Base-by-base conservation (phyloP, 768 basidiomycete genomes). In the Fomitopsis serialis region DNA sequence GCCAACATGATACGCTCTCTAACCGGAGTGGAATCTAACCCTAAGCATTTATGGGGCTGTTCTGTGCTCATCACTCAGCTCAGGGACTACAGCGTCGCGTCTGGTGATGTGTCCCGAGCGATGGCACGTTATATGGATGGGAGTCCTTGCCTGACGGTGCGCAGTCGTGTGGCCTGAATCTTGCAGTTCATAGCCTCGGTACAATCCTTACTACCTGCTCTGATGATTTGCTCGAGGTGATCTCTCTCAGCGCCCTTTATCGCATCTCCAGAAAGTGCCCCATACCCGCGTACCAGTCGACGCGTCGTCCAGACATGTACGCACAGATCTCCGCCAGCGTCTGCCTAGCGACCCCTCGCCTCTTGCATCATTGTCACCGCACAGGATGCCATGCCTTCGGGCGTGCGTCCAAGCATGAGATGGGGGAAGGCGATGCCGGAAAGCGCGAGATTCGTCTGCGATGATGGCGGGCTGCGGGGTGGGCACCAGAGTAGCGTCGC, bases 21-120 rank as follows among this genome's bases (percentile, higher is more conserved):
- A 66, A 61, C 63, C 63, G 70, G 67, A 72, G 77, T 77, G 78
- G 68, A 68, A 73, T 77, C 78, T 82, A 83, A 83, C 81, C 81
- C 79, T 82, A 83, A 76, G 72, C 65, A 61, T 64, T 56, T 62
- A 61, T 62, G 63, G 73, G 69, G 55, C 66, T 60, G 58, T 52
- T 52, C 70, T 46, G 59, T 66, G 64, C 65, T 67, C 50, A 9
- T 44, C n/a, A n/a, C 27, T 57, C 60, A 44, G 66, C 70, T 73
- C 66, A 54, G 68, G 68, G 55, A 61, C 60, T 54, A 46, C 44
- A 32, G 53, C 40, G 45, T 44, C 56, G 61, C 57, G 52, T 45
- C 47, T 55, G 25, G 43, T 50, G 37, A 17, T 47, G 53, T 48
- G 60, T 48, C 57, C 52, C n/a, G 56, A 53, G 63, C 60, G 60